Evolutionary conservation across 768 basidiomycete species (phyloP).

Genomic region (Rhizopogon sp.): DNA sequence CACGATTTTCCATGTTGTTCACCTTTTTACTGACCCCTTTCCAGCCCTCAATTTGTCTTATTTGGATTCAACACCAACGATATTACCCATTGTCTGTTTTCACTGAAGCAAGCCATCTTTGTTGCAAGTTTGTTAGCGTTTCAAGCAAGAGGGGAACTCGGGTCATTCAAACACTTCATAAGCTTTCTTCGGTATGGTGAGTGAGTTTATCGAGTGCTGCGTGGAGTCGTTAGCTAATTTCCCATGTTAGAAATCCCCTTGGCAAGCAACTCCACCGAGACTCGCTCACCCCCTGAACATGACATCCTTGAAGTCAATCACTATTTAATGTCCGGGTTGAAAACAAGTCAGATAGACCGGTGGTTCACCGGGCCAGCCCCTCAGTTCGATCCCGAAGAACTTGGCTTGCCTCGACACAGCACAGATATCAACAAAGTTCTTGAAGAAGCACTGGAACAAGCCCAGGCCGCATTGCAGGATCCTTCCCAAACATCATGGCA

Average conservation of each 20-base stretch:
- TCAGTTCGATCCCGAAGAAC: constrained; percentile 28
- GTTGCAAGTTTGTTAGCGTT: constrained; percentile 65
- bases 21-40: constrained; percentile 5
- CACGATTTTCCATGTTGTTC: constrained; percentile 18
- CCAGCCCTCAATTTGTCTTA: constrained; percentile 50
- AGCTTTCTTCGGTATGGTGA: constrained; percentile 72
- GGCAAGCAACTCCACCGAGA: constrained; percentile 49
- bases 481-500: constrained; percentile 44
- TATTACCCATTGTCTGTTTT: constrained; percentile 46
- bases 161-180: constrained; percentile 75
- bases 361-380: constrained; percentile 67
- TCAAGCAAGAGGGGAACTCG: constrained; percentile 60
- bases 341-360: constrained; percentile 63
- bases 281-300: constrained; percentile 43
- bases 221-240: constrained; percentile 8
- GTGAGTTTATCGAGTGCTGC: constrained; percentile 14
- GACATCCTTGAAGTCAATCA: constrained; percentile 79
- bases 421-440: constrained; percentile 18
- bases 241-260: constrained; percentile 40
- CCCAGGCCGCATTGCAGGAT: constrained; percentile 43
- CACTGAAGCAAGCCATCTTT: constrained; percentile 54
- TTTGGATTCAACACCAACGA: constrained; percentile 53
- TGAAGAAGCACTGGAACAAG: constrained; percentile 40
- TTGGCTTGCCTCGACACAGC: constrained; percentile 18
- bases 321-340: constrained; percentile 70